Conservation (phyloP, 768 basidiomycete genomes). For the Phanerochaete carnosa region DNA sequence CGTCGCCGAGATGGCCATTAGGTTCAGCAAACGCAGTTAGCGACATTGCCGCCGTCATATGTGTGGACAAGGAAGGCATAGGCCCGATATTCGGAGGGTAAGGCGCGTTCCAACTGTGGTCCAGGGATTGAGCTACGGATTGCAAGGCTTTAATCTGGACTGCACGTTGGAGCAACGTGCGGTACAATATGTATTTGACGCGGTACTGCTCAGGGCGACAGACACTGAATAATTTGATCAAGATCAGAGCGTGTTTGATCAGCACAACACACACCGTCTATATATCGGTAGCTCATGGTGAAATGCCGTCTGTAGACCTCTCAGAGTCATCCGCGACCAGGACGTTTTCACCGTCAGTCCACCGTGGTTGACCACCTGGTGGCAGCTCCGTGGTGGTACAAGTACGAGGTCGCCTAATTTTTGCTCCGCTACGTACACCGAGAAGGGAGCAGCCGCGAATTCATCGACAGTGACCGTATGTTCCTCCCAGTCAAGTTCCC, state of each 20-base stretch:
- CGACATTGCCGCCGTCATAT: not conserved
- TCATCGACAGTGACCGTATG: slow-evolving; percentile 63
- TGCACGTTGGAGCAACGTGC: slow-evolving; percentile 42
- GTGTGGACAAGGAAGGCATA: not conserved
- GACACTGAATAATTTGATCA: slow-evolving; percentile 44
- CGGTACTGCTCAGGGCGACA: slow-evolving; percentile 77
- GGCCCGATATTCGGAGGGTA: not conserved
- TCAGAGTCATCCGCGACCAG: slow-evolving; percentile 82
- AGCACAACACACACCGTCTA: slow-evolving; percentile 48
- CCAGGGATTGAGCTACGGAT: not conserved
- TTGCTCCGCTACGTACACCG: slow-evolving; percentile 70
- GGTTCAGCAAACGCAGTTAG: not conserved
- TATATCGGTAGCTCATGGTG: slow-evolving; percentile 79
- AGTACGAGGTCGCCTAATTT: slow-evolving; percentile 74
- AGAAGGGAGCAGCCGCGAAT: slow-evolving; percentile 62
- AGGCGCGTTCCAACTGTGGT: not conserved
- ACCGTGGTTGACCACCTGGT: slow-evolving; percentile 80
- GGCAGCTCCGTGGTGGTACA: slow-evolving; percentile 77
- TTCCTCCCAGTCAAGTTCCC: slow-evolving; percentile 73
- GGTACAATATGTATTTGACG: slow-evolving; percentile 63
- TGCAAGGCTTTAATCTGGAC: slow-evolving; percentile 13
- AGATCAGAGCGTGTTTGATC: not conserved
- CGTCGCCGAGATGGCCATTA: not conserved
- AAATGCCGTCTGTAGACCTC: slow-evolving; percentile 55
- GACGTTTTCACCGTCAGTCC: slow-evolving; percentile 82